Evolutionary conservation across 257 asterid genomes (phyloP), one percentile per base, ranked within the genome.

Genomic region (Solanum ossicruentum): DNA sequence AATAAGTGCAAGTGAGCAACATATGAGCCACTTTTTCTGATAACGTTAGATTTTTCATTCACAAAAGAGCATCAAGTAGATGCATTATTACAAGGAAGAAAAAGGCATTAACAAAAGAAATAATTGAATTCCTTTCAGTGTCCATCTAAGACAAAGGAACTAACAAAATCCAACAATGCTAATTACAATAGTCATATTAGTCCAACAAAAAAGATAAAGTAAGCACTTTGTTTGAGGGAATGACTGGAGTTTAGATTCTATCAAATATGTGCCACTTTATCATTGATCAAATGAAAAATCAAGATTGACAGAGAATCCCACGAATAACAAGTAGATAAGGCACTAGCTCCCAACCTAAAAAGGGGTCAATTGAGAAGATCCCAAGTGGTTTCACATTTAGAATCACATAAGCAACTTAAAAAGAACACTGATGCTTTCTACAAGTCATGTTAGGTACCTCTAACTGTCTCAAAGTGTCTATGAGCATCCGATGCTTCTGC

Each of bases 401-500:
- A 82, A 70, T 88, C 84, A 85, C 58, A 73, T 47, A 73, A 73
- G 21, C 41, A 73, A 75, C 88, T 84, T 89, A 85, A 86, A 85
- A 84, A 88, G 88, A 79, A 90, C 78, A 86, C 86, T 81, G 90
- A 83, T 81, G 67, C 87, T 88, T 87, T 84, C 89, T 82, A 88
- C 88, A 84, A 85, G 87, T 85, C 88, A 77, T 87, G 88, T 84
- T 88, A 81, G 91, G 93, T 96, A 96, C 98, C 99, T 96, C 99
- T 87, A 96, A 89, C 91, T 95, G 98, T 39, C 96, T 94, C 87
- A 95, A 87, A 7, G 98, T 91, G 90, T 96, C 99, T 87, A 86
- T 86, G 83, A 93, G 94, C 85, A 93, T 89, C 97, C 92, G 85
- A 84, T 93, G 96, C 93, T 95, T 96, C 93, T 94, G 97, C 92